Base-by-base conservation (phyloP, 208 protist species). In the Leishmania arabica region DNA sequence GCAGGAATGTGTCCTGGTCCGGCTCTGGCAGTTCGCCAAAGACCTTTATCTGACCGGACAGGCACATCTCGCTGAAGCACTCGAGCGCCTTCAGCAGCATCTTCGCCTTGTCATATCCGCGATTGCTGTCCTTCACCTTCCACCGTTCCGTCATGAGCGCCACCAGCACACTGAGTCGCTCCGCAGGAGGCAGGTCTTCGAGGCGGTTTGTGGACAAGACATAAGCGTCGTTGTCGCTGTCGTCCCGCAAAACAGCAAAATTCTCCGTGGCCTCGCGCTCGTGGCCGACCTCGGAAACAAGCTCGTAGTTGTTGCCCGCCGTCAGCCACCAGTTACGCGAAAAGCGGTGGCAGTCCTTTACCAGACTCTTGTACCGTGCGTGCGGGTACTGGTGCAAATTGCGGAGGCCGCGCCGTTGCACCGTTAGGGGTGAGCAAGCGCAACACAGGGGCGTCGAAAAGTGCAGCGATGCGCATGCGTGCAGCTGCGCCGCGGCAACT, bases 21-120 rank as follows among this genome's bases (percentile, higher is more conserved):
- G 90, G 81, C 81, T 95, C 92, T 9, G 88, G 85, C 2, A 98
- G 86, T 37, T 83, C 85, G 27, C 88, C 84, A 75, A 96, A 98
- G 13, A 79, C 74, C 8, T 86, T 90, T 62, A 96, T 92, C 66
- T 93, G 87, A 1, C 86, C 88, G 24, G 80, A 70, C 3, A 89
- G 77, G 19, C 89, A 87, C 95, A 98, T 92, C 86, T 98, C 95
- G 53, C 90, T 95, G 85, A 98, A 98, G 84, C 95, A 98, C 85
- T 98, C 93, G 42, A 96, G 80, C 45, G 93, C 93, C 62, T 95
- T 80, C 21, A 98, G 87, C 11, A 96, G 76, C 71, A 98, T 71
- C 77, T 92, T 95, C 15, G 92, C 91, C 86, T 96, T 96, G 86
- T 98, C 95, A 72, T 93, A 95, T n/a, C 95, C 93, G 31, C 95